Evolutionary conservation across 441 rosid genomes (phyloP), one percentile per base, ranked within the genome.

Genomic region (Adansonia gregorii): DNA sequence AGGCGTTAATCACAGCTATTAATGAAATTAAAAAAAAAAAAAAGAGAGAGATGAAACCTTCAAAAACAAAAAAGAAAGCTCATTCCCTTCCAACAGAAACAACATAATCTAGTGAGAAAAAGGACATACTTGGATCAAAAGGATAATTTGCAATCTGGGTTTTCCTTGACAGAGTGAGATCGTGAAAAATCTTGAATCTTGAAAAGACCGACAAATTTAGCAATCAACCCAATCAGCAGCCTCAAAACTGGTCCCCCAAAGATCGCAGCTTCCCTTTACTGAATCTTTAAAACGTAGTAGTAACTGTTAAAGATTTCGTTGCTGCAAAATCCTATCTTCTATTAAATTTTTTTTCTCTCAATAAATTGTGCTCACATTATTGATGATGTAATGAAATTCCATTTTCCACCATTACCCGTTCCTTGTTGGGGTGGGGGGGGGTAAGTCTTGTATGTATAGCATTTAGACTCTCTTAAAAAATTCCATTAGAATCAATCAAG

Each of bases 91-190:
- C 39, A 22, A 70, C n/a, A 24, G 52, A 41, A 8, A 52, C 20
- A 27, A 65, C 11, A 66, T 1, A 51, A 19, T 1, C 22, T 4
- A 66, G 12, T 52, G 67, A 43, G 27, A 76, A 76, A 58, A 67
- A 2, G 45, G 46, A 46, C 67, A 9, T 68, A 69, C 67, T 24
- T 56, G 58, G 64, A 67, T 24, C 67, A 31, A 43, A 43, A 45
- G 5, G 20, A 22, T 35, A 31, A 43, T 56, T 43, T 39, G n/a
- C 67, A 41, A 67, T 27, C 74, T 67, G 67, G 74, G 58, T 31
- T 67, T 67, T 46, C 19, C 67, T 54, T 46, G 31, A 9, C 46
- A 67, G 51, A 31, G n/a, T 15, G 78, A 52, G 78, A 75, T 65
- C 49, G 31, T 35, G 39, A 35, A 72, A 68, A 12, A 6, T 10